Conservation (phyloP, 345 rosid genomes). For the Carallia brachiata region DNA sequence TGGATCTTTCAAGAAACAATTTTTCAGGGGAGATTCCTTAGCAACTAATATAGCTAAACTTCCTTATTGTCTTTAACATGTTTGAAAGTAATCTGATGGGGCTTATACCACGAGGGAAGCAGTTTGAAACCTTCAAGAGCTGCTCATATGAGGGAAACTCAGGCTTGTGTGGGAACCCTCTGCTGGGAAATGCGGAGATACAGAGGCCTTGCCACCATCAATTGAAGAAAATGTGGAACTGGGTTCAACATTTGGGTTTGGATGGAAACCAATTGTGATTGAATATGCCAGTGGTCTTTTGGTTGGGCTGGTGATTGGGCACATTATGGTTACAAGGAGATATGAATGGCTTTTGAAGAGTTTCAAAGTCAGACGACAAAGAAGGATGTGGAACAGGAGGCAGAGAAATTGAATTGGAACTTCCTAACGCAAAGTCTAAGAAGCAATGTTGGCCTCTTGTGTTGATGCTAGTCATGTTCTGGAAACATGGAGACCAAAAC, state of each 20-base stretch:
- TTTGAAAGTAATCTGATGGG: neutral
- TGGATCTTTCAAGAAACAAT: constrained; percentile 2
- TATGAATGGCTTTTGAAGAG: no score
- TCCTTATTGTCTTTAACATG: neutral
- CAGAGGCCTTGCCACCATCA: neutral
- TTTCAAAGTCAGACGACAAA: no score
- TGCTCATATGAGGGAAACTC: neutral
- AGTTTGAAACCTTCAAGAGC: neutral
- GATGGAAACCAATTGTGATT: constrained; percentile 64
- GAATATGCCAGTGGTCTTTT: no score
- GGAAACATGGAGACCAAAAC: no score
- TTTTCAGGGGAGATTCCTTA: neutral
- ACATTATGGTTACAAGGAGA: no score
- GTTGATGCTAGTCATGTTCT: no score
- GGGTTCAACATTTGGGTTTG: constrained; percentile 7
- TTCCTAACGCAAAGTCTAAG: no score
- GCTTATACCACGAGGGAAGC: constrained; percentile 4
- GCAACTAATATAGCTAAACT: neutral
- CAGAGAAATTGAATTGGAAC: no score
- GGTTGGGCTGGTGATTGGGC: no score
- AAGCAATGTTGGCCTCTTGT: no score
- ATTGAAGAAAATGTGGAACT: neutral
- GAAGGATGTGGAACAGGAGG: no score
- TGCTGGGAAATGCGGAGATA: neutral
- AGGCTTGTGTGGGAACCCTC: neutral